Conservation (phyloP, 2,329 filamentous ascomycete species). For the Coniochaeta hoffmannii region DNA sequence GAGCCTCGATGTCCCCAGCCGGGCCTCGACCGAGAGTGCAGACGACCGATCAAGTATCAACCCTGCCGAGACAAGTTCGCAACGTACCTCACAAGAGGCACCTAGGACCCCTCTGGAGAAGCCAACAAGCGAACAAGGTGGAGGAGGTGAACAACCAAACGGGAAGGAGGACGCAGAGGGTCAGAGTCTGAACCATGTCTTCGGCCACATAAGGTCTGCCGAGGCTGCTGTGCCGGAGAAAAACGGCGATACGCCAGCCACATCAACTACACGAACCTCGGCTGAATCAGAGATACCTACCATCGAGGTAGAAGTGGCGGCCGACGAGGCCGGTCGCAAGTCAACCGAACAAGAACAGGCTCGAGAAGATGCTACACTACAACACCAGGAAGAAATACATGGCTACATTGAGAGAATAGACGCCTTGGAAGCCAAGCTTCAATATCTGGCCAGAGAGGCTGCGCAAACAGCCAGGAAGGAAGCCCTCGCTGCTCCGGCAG, state of each 20-base stretch:
- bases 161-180: not conserved
- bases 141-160: not conserved
- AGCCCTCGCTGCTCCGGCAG: slow-evolving; percentile 52
- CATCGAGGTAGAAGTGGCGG: not conserved
- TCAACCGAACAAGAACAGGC: slow-evolving; percentile 26
- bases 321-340: slow-evolving; percentile 10
- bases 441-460: slow-evolving; percentile 77
- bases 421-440: slow-evolving; percentile 81
- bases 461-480: slow-evolving; percentile 67
- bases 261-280: not conserved
- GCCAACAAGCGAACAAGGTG: not conserved
- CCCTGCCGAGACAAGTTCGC: slow-evolving; percentile 7
- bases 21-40: slow-evolving; percentile 22
- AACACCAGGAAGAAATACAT: slow-evolving; percentile 76
- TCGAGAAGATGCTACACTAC: slow-evolving; percentile 32
- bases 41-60: slow-evolving; percentile 12
- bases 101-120: slow-evolving; percentile 9
- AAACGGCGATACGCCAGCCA: slow-evolving; percentile 1
- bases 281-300: not conserved
- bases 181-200: not conserved
- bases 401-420: slow-evolving; percentile 84
- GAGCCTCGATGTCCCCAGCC: slow-evolving; percentile 28
- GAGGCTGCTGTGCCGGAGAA: slow-evolving; percentile 4
- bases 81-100: slow-evolving; percentile 17
- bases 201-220: not conserved